Percentiles rank a stretch among this genome's conserved stretches.
Evolutionary conservation across 2,329 filamentous ascomycete species (phyloP).

Genomic region (Aspergillus sergii): DNA sequence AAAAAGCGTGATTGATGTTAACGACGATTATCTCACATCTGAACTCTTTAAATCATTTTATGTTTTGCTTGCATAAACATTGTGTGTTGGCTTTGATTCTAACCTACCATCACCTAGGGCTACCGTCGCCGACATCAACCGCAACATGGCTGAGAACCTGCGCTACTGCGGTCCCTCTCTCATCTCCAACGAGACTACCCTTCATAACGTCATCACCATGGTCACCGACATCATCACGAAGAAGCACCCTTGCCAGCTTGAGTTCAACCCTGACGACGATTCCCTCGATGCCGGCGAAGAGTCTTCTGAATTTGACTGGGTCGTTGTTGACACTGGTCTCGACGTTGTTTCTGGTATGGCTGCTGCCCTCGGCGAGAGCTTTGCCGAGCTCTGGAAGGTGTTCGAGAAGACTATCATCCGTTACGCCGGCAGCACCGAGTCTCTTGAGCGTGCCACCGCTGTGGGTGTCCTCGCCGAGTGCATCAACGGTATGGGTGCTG

Average conservation of each 20-base stretch:
- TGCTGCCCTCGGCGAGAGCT: conserved; percentile 76
- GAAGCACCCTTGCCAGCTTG: conserved; percentile 89
- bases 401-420: conserved; percentile 91
- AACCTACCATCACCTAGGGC: conserved; percentile 59
- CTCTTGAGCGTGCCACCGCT: conserved; percentile 83
- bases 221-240: conserved; percentile 81
- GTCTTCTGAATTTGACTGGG: conserved; percentile 95
- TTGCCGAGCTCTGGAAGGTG: conserved; percentile 89
- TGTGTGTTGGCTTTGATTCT: conserved; percentile 37
- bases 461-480: conserved; percentile 92
- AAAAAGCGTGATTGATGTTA: conserved; percentile 83
- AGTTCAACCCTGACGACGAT: conserved; percentile 80
- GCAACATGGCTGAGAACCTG: conserved; percentile 85
- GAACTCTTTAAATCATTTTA: conserved; percentile 37
- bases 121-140: conserved; percentile 93
- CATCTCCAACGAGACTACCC: conserved; percentile 70
- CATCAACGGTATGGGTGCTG: conserved; percentile 77
- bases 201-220: conserved; percentile 75
- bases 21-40: conserved; percentile 63
- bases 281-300: conserved; percentile 72
- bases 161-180: conserved; percentile 89
- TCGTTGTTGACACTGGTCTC: conserved; percentile 90
- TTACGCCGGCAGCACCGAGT: conserved; percentile 82
- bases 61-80: conserved; percentile 19
- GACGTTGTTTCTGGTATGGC: conserved; percentile 87